Evolutionary conservation across 495 filamentous ascomycete genomes (phyloP).

Genomic region (Corynascus novoguineensis): DNA sequence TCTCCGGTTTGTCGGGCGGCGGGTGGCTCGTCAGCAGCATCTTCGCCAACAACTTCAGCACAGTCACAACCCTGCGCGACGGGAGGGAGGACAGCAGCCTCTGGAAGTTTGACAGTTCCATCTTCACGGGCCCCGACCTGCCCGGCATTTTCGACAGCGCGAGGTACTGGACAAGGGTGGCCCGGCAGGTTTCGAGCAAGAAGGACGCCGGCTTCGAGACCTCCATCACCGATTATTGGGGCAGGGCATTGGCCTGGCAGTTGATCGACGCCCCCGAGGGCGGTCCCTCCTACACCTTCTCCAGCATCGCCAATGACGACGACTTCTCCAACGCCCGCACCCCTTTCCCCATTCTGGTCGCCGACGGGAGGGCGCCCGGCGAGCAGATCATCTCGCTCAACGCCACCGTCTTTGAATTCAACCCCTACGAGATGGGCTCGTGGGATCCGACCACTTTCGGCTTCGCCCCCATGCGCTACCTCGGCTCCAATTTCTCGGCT

Average conservation of each 20-base stretch:
- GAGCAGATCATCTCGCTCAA: conserved; percentile 63
- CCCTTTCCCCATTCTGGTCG: conserved; percentile 78
- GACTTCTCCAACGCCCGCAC: conserved; percentile 64
- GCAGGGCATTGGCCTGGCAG: conserved; percentile 73
- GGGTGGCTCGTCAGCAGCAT: conserved; percentile 84
- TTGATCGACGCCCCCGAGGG: conserved; percentile 74
- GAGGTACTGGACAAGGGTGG: conserved; percentile 63
- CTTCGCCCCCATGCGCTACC: conserved; percentile 67
- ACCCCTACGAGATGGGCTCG: conserved; percentile 79
- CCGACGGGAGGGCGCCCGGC: conserved; percentile 65
- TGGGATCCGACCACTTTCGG: conserved; percentile 77
- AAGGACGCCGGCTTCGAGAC: conserved; percentile 63
- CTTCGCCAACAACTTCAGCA: conserved; percentile 85
- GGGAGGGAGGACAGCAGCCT: conserved; percentile 48
- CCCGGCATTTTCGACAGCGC: conserved; percentile 40
- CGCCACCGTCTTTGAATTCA: conserved; percentile 81
- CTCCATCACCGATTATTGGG: conserved; percentile 86
- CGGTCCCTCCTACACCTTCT: conserved; percentile 77
- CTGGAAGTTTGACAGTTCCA: conserved; percentile 76
- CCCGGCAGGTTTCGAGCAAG: conserved; percentile 60
- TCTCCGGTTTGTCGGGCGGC: conserved; percentile 81
- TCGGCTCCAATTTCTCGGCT: conserved; percentile 72
- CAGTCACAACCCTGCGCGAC: conserved; percentile 57
- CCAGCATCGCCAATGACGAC: conserved; percentile 67
- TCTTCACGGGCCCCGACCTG: conserved; percentile 51